Percentiles rank a stretch among this genome's conserved stretches.
Evolutionary conservation across 2,329 filamentous ascomycete species (phyloP).

Genomic region (Delphinella strobiligena): DNA sequence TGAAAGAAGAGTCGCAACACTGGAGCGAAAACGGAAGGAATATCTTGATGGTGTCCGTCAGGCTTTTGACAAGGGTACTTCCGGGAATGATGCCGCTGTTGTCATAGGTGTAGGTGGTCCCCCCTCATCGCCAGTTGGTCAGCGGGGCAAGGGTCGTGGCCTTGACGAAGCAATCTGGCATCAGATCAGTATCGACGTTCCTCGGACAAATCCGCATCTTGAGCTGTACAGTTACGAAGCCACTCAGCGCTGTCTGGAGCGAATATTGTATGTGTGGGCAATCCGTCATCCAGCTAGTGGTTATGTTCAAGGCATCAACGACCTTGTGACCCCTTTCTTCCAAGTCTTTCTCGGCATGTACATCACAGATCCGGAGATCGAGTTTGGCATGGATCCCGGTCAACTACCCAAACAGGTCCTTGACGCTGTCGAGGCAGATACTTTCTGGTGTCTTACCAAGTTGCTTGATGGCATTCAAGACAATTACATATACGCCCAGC

Average conservation of each 20-base stretch:
- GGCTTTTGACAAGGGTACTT: conserved; percentile 46
- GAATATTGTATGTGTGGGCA: conserved; percentile 94
- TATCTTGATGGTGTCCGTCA: conserved; percentile 82
- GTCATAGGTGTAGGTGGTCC: conserved; percentile 43
- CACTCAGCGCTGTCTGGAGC: conserved; percentile 84
- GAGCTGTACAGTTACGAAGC: conserved; percentile 92
- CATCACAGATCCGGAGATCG: conserved; percentile 85
- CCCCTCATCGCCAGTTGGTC: conserved; percentile 27
- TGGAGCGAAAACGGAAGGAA: conserved; percentile 91
- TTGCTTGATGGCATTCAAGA: conserved; percentile 97
- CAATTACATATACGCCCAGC: conserved; percentile 96
- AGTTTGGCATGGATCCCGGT: conserved; percentile 91
- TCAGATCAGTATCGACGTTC: conserved; percentile 97
- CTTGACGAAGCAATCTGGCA: conserved; percentile 98
- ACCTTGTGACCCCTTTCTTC: conserved; percentile 95
- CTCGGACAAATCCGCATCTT: conserved; percentile 89
- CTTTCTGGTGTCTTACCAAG: conserved; percentile 97
- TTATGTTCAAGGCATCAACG: conserved; percentile 98
- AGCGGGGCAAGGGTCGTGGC: conserved; percentile 56
- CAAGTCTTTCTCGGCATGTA: conserved; percentile 93
- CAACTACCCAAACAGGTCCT: conserved; percentile 82
- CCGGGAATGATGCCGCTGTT: conserved; percentile 23
- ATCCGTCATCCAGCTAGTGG: conserved; percentile 94
- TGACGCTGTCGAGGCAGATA: conserved; percentile 93
- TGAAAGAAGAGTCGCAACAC: conserved; percentile 74